phyloP scores from a whole-genome alignment of 2,329 filamentous ascomycete genomes.

The Knoxdaviesia proteae region DNA sequence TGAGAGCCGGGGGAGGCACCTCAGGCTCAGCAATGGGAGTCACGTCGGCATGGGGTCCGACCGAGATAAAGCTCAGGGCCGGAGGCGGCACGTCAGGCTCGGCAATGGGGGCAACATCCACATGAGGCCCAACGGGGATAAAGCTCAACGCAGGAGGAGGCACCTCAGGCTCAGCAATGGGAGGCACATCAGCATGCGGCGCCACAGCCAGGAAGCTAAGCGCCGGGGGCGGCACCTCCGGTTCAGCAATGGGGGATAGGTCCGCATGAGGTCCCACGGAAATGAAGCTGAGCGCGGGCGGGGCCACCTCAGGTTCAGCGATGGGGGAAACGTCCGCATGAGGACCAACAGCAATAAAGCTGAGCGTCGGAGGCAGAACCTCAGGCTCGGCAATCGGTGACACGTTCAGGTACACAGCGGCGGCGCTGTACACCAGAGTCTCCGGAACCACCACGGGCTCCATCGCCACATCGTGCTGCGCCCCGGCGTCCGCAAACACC shows the following conservation, averaged over 20 bases:
- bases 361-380: background rate
- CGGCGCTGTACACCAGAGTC: no score
- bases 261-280: no score
- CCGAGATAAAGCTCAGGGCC: conserved; percentile 9
- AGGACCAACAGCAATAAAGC: conserved; percentile 4
- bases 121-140: conserved; percentile 7
- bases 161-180: background rate
- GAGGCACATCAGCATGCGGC: conserved; percentile 12
- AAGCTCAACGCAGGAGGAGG: conserved; percentile 6
- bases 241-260: conserved; percentile 7
- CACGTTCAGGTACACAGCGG: no score
- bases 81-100: conserved; percentile 11
- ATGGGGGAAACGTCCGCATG: conserved; percentile 8
- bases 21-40: conserved; percentile 14
- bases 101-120: conserved; percentile 10
- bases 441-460: conserved; percentile 12
- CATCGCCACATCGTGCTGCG: conserved; percentile 28
- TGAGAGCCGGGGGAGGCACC: conserved; percentile 7
- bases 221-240: conserved; percentile 9
- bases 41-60: conserved; percentile 12
- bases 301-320: conserved; percentile 6
- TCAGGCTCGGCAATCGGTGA: conserved; percentile 10
- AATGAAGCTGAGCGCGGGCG: background rate
- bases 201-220: conserved; percentile 11
- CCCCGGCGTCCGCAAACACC: conserved; percentile 19